Base-by-base conservation (phyloP, 768 basidiomycete species). In the Pulveroboletus sp. region DNA sequence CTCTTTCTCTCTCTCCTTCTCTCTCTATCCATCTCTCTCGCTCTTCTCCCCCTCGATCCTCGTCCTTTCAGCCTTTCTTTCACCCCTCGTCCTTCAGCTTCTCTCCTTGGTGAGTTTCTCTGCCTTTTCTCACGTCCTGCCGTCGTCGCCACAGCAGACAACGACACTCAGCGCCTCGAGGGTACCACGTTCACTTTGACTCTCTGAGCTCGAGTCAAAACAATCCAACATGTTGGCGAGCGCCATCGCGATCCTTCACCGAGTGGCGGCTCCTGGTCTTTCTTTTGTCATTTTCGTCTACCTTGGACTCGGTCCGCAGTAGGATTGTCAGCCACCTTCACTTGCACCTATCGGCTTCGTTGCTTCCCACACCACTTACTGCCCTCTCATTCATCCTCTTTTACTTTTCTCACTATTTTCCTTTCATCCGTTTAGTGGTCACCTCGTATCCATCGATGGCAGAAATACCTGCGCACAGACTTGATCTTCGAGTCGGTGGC, bases 401-500 rank as follows among this genome's bases (percentile, higher is more conserved):
- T 33, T 30, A n/a, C 24, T 26, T 8, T 57, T 49, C 64, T 60
- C 24, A 58, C 55, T 35, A 33, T 47, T 30, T 27, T 39, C 15
- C 28, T 33, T 55, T 52, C 43, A 21, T 53, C 41, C 43, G 10
- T 39, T 46, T 12, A 52, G 57, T 45, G 32, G 57, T 56, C 42
- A 46, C 18, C 31, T 28, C 30, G n/a, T 31, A 58, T 52, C 51
- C 56, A 61, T 53, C 47, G 58, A 91, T 89, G 90, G 80, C 89
- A 71, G 89, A 93, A 66, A 76, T 75, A 38, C 74, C 85, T 41
- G 67, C 74, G 28, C 77, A 75, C 77, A 81, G 86, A 75, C 79
- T 92, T 53, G 89, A 93, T 74, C 83, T 92, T 59, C 80, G 89
- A 58, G 89, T 93, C 40, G 90, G 90, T 62, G 91, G 90, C 61